These are phyloP conservation scores for Saxispiralis lemnorum DNA, from an alignment of 495 filamentous ascomycete genomes.

Conservation along the genomic window DNA sequence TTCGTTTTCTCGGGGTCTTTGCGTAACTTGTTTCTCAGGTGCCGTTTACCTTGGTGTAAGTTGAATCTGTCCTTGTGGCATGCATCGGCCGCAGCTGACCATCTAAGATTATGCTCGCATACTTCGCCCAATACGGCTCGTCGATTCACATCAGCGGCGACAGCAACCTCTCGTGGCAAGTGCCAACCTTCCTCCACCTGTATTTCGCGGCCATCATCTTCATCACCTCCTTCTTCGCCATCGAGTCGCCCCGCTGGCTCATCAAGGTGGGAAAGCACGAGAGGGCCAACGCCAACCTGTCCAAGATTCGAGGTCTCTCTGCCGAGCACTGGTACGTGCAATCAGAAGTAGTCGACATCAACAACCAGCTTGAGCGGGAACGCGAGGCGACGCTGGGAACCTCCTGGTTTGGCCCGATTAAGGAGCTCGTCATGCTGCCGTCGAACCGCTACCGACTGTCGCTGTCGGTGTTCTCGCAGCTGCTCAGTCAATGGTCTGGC, in stretches of 20 bases:
- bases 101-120: slow-evolving; percentile 18
- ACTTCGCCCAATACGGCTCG: slow-evolving; percentile 34
- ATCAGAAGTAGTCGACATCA: slow-evolving; percentile 34
- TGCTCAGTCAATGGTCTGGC: slow-evolving; percentile 48
- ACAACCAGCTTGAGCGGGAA: slow-evolving; percentile 31
- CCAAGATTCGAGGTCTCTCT: slow-evolving; percentile 33
- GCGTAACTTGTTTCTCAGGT: slow-evolving; percentile 37
- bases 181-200: slow-evolving; percentile 19
- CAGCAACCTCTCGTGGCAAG: slow-evolving; percentile 12
- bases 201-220: slow-evolving; percentile 17
- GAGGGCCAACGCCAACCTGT: slow-evolving; percentile 29
- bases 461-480: slow-evolving; percentile 38
- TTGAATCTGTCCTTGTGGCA: slow-evolving; percentile 15
- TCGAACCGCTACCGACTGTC: slow-evolving; percentile 48
- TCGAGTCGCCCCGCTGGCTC: slow-evolving; percentile 8
- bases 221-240: slow-evolving; percentile 8
- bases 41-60: slow-evolving; percentile 20
- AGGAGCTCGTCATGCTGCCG: slow-evolving; percentile 41
- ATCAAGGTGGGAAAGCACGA: slow-evolving; percentile 14
- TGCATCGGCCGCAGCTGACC: slow-evolving; percentile 18
- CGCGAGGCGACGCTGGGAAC: slow-evolving; percentile 2
- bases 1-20: slow-evolving; percentile 1
- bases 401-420: slow-evolving; percentile 13
- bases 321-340: slow-evolving; percentile 32
- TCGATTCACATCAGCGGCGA: slow-evolving; percentile 25